These are phyloP conservation scores for Trametopsis cervina DNA, from an alignment of 768 basidiomycete genomes.

Conservation along the genomic window DNA sequence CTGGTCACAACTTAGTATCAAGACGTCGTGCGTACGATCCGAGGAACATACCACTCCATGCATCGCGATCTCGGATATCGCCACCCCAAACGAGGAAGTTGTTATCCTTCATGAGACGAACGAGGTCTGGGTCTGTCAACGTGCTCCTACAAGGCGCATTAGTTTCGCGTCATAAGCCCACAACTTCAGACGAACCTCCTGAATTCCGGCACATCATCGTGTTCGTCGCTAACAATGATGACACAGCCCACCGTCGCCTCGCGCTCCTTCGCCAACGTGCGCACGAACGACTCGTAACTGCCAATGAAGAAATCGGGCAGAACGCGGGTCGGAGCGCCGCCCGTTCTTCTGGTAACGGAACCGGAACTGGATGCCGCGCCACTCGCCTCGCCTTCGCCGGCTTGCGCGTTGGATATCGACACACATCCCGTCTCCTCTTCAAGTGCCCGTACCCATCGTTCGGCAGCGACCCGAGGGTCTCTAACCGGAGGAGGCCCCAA, in stretches of 20 bases:
- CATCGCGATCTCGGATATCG: constrained; percentile 76
- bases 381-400: constrained; percentile 16
- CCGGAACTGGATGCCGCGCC: constrained; percentile 36
- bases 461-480: constrained; percentile 49
- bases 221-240: constrained; percentile 80
- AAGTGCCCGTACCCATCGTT: constrained; percentile 72
- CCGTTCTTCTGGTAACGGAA: constrained; percentile 27
- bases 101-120: constrained; percentile 64
- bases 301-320: constrained; percentile 80
- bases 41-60: constrained; percentile 57
- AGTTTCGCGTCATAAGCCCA: not conserved
- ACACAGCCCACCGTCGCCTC: constrained; percentile 61
- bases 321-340: constrained; percentile 36
- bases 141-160: constrained; percentile 43
- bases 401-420: constrained; percentile 34
- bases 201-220: constrained; percentile 84
- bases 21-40: not conserved
- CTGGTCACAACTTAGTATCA: constrained; percentile 24
- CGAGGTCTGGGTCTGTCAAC: constrained; percentile 65
- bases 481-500: constrained; percentile 21
- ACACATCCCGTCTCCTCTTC: constrained; percentile 84
- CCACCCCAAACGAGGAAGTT: constrained; percentile 87
- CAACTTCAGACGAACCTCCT: constrained; percentile 69
- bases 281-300: constrained; percentile 75
- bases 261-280: constrained; percentile 60